Base-by-base conservation (phyloP, 2,329 filamentous ascomycete species). In the Colletotrichum lentis region DNA sequence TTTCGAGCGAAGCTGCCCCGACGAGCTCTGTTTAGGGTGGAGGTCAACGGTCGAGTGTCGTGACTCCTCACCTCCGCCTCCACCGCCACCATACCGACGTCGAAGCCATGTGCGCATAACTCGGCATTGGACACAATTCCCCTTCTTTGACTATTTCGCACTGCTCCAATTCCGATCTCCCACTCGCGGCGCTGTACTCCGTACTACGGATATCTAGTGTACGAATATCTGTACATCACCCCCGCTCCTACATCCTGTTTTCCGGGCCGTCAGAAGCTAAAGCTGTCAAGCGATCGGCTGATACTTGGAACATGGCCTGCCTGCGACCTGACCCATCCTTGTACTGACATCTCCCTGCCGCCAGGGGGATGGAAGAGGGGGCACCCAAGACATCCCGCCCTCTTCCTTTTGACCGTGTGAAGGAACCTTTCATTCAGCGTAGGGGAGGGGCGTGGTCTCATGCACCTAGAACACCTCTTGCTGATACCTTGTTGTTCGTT, bases 261-360 rank as follows among this genome's bases (percentile, higher is more conserved):
- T 46, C 31, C 53, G 18, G 22, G 52, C 53, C 47, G 54, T 67
- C 60, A 35, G 31, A 35, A 35, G 31, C 31, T 7, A 22, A 58
- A 58, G 44, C 39, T 67, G 60, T 58, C 64, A 64, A 67, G 53
- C 53, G 53, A 64, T 64, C 53, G 47, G 64, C 60, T 67, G 64
- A 47, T 46, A 53, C 31, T 65, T 41, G 35, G 49, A 64, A 54
- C 44, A 65, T 56, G 35, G 43, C 37, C 62, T 27, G 50, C 57
- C 41, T 35, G 62, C 65, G 55, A 53, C 65, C 65, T 65, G 61
- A 50, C n/a, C 65, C 62, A 65, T 68, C 65, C 62, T 54, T 56
- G 65, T 27, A 35, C 27, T 31, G 35, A 35, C 8, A 10, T 35
- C 10, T 7, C 47, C 35, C 46, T 49, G 31, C 35, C 37, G 35